Percentiles rank a stretch among this genome's conserved stretches.
Conservation (phyloP, 2,329 filamentous ascomycete species). For the Cladophialophora exuberans region DNA sequence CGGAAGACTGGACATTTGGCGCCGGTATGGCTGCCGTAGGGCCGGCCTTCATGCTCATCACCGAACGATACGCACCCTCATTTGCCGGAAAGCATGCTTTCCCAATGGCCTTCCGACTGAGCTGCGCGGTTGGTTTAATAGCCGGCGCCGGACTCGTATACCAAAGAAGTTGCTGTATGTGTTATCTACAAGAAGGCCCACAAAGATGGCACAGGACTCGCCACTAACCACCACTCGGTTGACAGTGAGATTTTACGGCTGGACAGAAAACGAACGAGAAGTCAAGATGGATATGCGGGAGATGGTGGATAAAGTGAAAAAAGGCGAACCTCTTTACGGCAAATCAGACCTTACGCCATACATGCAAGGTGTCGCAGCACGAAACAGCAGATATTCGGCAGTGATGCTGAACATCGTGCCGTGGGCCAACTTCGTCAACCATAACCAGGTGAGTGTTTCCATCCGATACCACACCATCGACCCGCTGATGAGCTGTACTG, state of each 20-base stretch:
- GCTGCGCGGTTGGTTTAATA: conserved; percentile 69
- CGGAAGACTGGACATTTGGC: conserved; percentile 78
- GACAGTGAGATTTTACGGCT: conserved; percentile 91
- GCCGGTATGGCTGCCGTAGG: conserved; percentile 69
- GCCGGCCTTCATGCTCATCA: conserved; percentile 73
- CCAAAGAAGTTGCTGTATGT: conserved; percentile 79
- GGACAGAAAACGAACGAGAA: conserved; percentile 88
- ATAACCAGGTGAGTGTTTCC: conserved; percentile 63
- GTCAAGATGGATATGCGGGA: conserved; percentile 96
- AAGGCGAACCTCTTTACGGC: conserved; percentile 86
- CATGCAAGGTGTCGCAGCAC: conserved; percentile 88
- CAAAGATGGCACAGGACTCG: neutral
- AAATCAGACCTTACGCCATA: conserved; percentile 76
- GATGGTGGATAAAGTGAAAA: conserved; percentile 97
- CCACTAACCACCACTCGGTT: neutral
- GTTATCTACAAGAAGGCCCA: neutral
- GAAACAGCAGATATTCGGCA: conserved; percentile 90
- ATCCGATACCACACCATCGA: neutral
- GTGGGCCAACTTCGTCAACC: conserved; percentile 99
- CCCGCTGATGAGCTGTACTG: conserved; percentile 27
- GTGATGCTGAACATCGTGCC: conserved; percentile 83
- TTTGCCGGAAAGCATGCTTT: conserved; percentile 83
- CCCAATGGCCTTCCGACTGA: conserved; percentile 78
- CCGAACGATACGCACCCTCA: conserved; percentile 85
- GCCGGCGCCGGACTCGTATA: conserved; percentile 87